phyloP scores from a whole-genome alignment of 2,329 filamentous ascomycete genomes.

The Fusarium nurragi region DNA sequence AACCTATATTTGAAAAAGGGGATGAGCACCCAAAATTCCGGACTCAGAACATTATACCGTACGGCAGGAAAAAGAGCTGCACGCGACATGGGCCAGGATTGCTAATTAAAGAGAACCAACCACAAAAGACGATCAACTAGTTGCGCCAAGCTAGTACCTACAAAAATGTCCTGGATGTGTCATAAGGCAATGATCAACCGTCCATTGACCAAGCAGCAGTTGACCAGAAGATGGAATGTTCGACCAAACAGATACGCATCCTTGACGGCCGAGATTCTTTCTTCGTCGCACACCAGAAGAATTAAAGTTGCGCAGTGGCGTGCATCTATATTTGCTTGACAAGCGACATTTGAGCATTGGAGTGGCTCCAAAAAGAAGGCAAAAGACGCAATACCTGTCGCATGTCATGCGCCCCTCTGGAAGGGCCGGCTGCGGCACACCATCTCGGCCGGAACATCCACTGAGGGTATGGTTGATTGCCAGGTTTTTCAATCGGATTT shows the following conservation, averaged over 20 bases:
- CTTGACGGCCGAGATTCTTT: slow-evolving; percentile 5
- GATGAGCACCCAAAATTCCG: background rate
- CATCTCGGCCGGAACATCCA: slow-evolving; percentile 32
- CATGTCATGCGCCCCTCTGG: slow-evolving; percentile 9
- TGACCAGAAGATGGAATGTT: slow-evolving; percentile 7
- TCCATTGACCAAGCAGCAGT: slow-evolving; percentile 16
- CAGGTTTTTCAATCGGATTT: slow-evolving; percentile 25
- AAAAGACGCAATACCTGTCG: background rate
- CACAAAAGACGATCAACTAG: background rate
- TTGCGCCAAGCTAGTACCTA: slow-evolving; percentile 1
- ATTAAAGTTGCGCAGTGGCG: slow-evolving; percentile 36
- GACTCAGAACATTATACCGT: background rate
- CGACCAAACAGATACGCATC: slow-evolving; percentile 14
- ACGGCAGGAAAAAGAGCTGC: background rate
- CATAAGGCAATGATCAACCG: slow-evolving; percentile 14
- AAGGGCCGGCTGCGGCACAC: slow-evolving; percentile 30
- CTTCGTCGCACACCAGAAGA: background rate
- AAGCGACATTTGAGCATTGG: slow-evolving; percentile 13
- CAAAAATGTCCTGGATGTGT: background rate
- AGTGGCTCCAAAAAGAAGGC: slow-evolving; percentile 20
- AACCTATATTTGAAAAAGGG: background rate
- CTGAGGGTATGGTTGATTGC: slow-evolving; percentile 33
- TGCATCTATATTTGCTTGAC: background rate
- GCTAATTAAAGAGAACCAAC: slow-evolving; percentile 26
- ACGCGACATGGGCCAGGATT: slow-evolving; percentile 12